Percentiles rank a stretch among this genome's conserved stretches.
These are phyloP conservation scores for Phytophthora quininea DNA, from an alignment of 352 stramenopile species.

Conservation along the genomic window DNA sequence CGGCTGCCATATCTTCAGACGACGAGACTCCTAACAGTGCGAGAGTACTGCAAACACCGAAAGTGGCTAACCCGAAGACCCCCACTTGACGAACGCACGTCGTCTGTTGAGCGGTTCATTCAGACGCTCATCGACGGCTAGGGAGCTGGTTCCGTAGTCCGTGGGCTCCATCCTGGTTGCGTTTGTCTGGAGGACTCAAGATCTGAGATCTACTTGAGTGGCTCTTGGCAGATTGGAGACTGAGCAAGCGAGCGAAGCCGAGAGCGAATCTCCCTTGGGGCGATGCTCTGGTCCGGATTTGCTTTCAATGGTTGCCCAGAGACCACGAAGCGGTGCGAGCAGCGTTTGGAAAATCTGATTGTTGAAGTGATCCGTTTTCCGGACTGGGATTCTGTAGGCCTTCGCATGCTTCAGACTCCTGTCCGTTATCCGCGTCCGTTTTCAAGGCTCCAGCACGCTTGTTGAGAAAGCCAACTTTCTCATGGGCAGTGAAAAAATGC, in stretches of 20 bases:
- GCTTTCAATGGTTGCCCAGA: background rate
- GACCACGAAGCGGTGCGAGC: constrained; percentile 9
- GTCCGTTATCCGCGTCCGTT: constrained; percentile 16
- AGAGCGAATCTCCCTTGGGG: constrained; percentile 1
- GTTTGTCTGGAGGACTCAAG: background rate
- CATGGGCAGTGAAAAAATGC: too few species aligned
- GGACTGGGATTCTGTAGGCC: constrained; percentile 16
- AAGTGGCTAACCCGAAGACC: constrained; percentile 32
- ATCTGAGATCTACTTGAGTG: constrained; percentile 2
- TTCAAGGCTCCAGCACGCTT: background rate
- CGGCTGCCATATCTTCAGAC: constrained; percentile 20
- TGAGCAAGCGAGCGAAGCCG: constrained; percentile 3
- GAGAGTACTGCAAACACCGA: constrained; percentile 28
- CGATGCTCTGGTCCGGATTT: background rate
- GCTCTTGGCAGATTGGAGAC: constrained; percentile 19
- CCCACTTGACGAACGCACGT: constrained; percentile 32
- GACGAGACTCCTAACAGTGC: constrained; percentile 24
- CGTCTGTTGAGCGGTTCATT: constrained; percentile 18
- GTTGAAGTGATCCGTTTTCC: constrained; percentile 24
- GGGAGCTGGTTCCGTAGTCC: constrained; percentile 53
- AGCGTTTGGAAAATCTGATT: background rate
- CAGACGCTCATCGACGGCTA: constrained; percentile 35
- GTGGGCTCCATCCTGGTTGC: constrained; percentile 33
- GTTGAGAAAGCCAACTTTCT: too few species aligned
- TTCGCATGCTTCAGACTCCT: background rate